Base-by-base conservation (phyloP, 1,284 basidiomycete genomes). In the Limonomyces culmigenus region DNA sequence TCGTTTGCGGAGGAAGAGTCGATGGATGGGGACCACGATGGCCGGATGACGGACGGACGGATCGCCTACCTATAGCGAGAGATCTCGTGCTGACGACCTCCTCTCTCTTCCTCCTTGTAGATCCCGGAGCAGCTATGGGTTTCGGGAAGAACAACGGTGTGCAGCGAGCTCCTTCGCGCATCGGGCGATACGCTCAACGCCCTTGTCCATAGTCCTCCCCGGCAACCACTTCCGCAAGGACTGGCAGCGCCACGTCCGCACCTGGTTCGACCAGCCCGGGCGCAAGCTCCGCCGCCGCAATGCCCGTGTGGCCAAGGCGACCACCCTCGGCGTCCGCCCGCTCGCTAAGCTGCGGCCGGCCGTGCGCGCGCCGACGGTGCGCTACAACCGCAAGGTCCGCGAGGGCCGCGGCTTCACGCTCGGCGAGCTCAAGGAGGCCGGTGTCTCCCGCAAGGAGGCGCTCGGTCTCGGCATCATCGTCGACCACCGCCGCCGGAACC, bases 231-330 rank as follows among this genome's bases (percentile, higher is more conserved):
- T 96, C 78, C 87, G 78, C 67, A 98, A 98, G 80, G 89, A 95
- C 63, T 95, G 89, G 89, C 85, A 93, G 62, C 72, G 77, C 55
- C 78, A 79, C 50, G 88, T 95, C 53, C 83, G 81, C 62, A 93
- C 86, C 55, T 92, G 92, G 93, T 98, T 98, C 60, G 87, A 98
- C 72, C 95, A 98, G 66, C 89, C 93, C 45, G 95, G 92, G 41
- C 85, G 86, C 61, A 98, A 98, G 70, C 85, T 93, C 63, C 83
- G 88, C 58, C 76, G 95, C 59, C 86, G 95, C 58, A 79, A 71
- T 44, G 89, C 92, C 36, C 87, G 95, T 61, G 79, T 87, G 63
- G 68, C 72, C 53, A 97, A 96, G 70, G 89, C 91, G 42, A 75
- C 91, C 39, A 63, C 74, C 44, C 81, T 95, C 43, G 93, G 95